Conservation (phyloP, 192 early-diverging fungal species). For the Lobosporangium transversale region DNA sequence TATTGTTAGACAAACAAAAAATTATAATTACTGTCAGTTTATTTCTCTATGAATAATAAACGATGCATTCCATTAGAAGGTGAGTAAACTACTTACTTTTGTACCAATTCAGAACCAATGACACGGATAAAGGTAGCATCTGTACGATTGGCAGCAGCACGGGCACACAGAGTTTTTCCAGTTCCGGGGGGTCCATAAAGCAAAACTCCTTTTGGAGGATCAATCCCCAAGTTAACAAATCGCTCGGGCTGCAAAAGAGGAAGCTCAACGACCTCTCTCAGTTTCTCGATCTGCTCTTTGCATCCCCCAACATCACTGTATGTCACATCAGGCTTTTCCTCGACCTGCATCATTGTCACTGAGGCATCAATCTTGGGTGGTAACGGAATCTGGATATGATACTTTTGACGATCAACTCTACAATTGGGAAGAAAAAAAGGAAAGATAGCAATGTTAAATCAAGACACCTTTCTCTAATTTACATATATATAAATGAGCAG, state of each 20-base stretch:
- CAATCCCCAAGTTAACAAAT: constrained; percentile 98
- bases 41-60: no score
- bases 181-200: constrained; percentile 97
- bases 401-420: constrained; percentile 97
- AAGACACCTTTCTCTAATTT: not conserved
- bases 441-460: not conserved
- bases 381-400: constrained; percentile 98
- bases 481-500: no score
- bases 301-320: constrained; percentile 99
- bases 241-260: constrained; percentile 95
- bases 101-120: constrained; percentile 99
- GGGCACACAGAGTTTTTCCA: constrained; percentile 97
- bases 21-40: no score
- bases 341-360: constrained; percentile 99
- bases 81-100: constrained; percentile 87
- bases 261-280: constrained; percentile 98
- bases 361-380: constrained; percentile 99
- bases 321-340: constrained; percentile 99
- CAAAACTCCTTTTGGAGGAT: constrained; percentile 98
- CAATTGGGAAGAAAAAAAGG: not conserved
- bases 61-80: no score
- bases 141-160: constrained; percentile 98
- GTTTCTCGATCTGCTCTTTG: constrained; percentile 99
- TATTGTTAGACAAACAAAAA: constrained; percentile 17
- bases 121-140: constrained; percentile 99